Percentiles rank a stretch among this genome's conserved stretches.
Evolutionary conservation across 345 rosid genomes (phyloP).

Genomic region (Salix brachista): DNA sequence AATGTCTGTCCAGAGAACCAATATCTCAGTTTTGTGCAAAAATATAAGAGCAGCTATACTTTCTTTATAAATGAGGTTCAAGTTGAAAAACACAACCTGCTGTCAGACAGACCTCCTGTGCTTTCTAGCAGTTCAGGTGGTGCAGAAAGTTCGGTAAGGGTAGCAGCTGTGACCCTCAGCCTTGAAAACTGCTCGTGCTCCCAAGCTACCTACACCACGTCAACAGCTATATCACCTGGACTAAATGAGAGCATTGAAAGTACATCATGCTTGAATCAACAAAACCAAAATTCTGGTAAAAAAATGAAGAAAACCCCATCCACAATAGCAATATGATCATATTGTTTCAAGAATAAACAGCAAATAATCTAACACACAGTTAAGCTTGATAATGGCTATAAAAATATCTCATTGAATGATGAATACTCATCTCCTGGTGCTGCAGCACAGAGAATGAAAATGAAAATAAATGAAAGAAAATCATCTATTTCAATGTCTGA

Average conservation of each 20-base stretch:
- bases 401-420: background rate
- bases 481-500: background rate
- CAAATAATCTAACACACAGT: background rate
- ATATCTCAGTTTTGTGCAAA: slow-evolving; percentile 16
- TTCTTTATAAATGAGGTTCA: background rate
- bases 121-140: slow-evolving; percentile 76
- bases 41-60: background rate
- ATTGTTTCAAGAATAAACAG: slow-evolving; percentile 4
- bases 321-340: background rate
- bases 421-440: background rate
- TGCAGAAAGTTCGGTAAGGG: slow-evolving; percentile 68
- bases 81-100: slow-evolving; percentile 48
- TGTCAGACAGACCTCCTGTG: slow-evolving; percentile 75
- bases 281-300: background rate
- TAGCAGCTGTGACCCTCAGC: slow-evolving; percentile 91
- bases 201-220: slow-evolving; percentile 91
- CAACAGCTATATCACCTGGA: slow-evolving; percentile 29
- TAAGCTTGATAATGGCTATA: background rate
- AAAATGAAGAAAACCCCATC: background rate
- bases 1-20: slow-evolving; percentile 45
- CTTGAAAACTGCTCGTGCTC: slow-evolving; percentile 99
- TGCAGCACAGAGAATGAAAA: background rate
- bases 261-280: background rate
- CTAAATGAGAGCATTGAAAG: slow-evolving; percentile 11
- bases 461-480: background rate